Percentiles rank a stretch among this genome's conserved stretches.
Evolutionary conservation across 108 stramenopile species (phyloP).

Genomic region (Fragilaria crotonensis): DNA sequence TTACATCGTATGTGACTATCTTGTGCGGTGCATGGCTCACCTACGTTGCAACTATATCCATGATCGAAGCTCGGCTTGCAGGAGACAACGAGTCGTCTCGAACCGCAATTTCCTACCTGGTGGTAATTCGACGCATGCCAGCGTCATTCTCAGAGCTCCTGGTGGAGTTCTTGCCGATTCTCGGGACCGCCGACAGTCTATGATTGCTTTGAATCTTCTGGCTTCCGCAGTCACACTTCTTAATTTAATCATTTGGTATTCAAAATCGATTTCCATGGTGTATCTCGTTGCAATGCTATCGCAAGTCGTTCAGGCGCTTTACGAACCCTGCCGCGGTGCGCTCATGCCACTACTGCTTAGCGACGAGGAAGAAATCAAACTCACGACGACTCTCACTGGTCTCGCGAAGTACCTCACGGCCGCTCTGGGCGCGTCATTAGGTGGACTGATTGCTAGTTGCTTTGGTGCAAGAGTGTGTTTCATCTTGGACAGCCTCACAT

Average conservation of each 20-base stretch:
- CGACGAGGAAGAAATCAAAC: constrained; percentile 44
- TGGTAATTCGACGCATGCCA: constrained; percentile 54
- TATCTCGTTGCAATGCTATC: constrained; percentile 49
- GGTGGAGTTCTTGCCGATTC: constrained; percentile 70
- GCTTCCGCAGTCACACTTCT: constrained; percentile 32
- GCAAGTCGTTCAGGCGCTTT: constrained; percentile 36
- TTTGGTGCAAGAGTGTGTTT: too few relatives aligned
- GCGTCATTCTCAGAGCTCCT: constrained; percentile 41
- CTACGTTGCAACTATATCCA: too few relatives aligned
- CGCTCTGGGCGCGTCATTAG: too few relatives aligned
- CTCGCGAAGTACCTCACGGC: constrained; percentile 51
- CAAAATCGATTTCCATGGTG: constrained; percentile 33
- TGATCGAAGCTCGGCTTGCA: too few relatives aligned
- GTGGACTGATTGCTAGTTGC: too few relatives aligned
- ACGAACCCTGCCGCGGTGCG: too few relatives aligned
- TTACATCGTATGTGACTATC: too few relatives aligned
- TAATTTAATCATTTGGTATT: constrained; percentile 37
- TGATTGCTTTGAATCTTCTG: constrained; percentile 47
- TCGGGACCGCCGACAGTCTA: constrained; percentile 44
- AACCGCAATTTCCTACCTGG: too few relatives aligned
- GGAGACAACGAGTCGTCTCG: too few relatives aligned
- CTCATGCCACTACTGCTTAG: constrained; percentile 50
- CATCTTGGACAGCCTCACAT: too few relatives aligned
- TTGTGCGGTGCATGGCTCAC: too few relatives aligned
- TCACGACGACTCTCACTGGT: too few relatives aligned